Percentiles rank a stretch among this genome's conserved stretches.
phyloP scores from a whole-genome alignment of 2,329 filamentous ascomycete genomes.

The Graphilbum sp. region DNA sequence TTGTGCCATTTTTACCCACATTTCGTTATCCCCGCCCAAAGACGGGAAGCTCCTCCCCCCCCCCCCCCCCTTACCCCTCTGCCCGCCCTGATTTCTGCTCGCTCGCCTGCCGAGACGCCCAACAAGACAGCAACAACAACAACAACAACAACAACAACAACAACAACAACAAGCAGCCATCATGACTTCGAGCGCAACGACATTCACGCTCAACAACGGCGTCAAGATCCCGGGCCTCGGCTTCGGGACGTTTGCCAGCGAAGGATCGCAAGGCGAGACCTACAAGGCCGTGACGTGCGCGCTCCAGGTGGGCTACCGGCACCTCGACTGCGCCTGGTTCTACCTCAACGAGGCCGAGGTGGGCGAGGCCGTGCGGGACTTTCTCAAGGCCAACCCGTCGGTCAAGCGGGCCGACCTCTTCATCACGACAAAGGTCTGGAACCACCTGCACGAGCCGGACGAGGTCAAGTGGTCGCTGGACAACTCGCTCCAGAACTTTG shows the following conservation, averaged over 20 bases:
- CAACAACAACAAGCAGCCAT: too few relatives aligned
- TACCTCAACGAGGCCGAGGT: not conserved
- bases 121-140: too few relatives aligned
- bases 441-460: conserved; percentile 44
- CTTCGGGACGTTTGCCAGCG: not conserved
- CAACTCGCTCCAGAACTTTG: conserved; percentile 34
- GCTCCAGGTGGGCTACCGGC: not conserved
- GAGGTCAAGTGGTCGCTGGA: conserved; percentile 45
- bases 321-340: not conserved
- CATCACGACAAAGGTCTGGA: conserved; percentile 39
- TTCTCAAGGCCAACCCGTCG: not conserved
- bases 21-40: too few relatives aligned
- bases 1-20: too few relatives aligned
- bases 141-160: too few relatives aligned
- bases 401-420: conserved; percentile 48
- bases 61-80: too few relatives aligned
- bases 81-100: too few relatives aligned
- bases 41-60: too few relatives aligned
- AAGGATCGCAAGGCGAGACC: not conserved
- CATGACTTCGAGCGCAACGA: not conserved
- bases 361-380: not conserved
- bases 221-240: not conserved
- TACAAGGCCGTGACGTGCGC: not conserved
- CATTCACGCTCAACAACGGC: not conserved
- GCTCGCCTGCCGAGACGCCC: too few relatives aligned